Evolutionary conservation across 78 protist species (phyloP).

Genomic region (Dictyostelium firmibasis): DNA sequence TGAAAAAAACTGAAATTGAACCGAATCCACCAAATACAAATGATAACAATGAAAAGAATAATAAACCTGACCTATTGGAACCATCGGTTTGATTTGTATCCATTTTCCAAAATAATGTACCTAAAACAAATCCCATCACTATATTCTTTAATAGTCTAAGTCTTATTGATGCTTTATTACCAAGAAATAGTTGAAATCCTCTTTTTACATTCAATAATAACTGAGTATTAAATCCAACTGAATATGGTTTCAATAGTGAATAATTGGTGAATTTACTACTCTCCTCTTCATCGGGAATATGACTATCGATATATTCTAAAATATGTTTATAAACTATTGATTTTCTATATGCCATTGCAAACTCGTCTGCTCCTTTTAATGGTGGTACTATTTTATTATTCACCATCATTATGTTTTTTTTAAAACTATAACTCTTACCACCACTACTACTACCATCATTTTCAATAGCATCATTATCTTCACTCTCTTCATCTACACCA

Average conservation of each 20-base stretch:
- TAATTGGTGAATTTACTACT: background rate
- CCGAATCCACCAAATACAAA: constrained; percentile 34
- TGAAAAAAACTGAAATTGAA: constrained; percentile 14
- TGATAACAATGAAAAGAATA: constrained; percentile 8
- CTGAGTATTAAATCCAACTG: background rate
- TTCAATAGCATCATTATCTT: background rate
- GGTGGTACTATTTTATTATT: constrained; percentile 16
- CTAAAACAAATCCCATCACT: constrained; percentile 20
- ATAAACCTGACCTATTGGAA: background rate
- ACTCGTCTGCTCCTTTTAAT: constrained; percentile 8
- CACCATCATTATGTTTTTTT: background rate
- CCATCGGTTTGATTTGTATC: constrained; percentile 29
- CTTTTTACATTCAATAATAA: background rate
- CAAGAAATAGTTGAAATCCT: background rate
- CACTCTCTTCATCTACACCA: background rate
- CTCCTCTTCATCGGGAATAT: background rate
- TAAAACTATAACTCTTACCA: background rate
- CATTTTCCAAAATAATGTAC: constrained; percentile 27
- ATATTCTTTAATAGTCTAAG: background rate
- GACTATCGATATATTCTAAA: background rate
- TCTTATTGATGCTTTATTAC: background rate
- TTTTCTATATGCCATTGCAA: constrained; percentile 37
- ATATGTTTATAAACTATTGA: background rate
- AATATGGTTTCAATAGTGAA: background rate
- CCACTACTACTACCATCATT: background rate